Conservation (phyloP, 495 filamentous ascomycete species). For the Tuber melanosporum region DNA sequence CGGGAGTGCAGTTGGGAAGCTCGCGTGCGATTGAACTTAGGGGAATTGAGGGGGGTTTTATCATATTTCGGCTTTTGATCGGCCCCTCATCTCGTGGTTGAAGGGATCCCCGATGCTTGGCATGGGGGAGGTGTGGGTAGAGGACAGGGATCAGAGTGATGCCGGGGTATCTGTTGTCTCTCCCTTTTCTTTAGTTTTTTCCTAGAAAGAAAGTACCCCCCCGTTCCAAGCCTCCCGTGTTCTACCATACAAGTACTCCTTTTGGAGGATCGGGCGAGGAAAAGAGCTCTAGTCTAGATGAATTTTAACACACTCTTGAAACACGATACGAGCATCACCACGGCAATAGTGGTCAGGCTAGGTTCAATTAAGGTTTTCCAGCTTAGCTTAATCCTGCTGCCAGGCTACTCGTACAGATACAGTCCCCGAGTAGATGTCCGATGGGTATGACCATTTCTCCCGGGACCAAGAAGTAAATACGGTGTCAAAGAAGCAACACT, state of each 20-base stretch:
- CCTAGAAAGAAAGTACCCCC: too few relatives aligned
- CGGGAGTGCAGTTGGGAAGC: slow-evolving; percentile 11
- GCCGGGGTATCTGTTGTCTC: not conserved
- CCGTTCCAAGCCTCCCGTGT: too few relatives aligned
- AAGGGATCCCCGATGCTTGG: not conserved
- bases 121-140: not conserved
- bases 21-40: slow-evolving; percentile 39
- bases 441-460: not conserved
- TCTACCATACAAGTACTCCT: too few relatives aligned
- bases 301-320: not conserved
- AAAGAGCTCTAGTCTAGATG: not conserved
- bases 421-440: not conserved
- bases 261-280: too few relatives aligned
- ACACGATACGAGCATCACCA: not conserved
- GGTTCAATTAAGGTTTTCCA: not conserved
- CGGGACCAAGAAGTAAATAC: not conserved
- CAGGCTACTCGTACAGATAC: not conserved
- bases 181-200: too few relatives aligned
- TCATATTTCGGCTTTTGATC: not conserved
- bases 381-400: not conserved
- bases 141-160: not conserved
- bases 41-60: slow-evolving; percentile 18
- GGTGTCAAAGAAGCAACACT: not conserved
- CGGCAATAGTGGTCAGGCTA: not conserved
- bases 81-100: not conserved